Evolutionary conservation across 106 monocot species (phyloP), one percentile per base, ranked within the genome.

Genomic region (Dendrobium officinale): DNA sequence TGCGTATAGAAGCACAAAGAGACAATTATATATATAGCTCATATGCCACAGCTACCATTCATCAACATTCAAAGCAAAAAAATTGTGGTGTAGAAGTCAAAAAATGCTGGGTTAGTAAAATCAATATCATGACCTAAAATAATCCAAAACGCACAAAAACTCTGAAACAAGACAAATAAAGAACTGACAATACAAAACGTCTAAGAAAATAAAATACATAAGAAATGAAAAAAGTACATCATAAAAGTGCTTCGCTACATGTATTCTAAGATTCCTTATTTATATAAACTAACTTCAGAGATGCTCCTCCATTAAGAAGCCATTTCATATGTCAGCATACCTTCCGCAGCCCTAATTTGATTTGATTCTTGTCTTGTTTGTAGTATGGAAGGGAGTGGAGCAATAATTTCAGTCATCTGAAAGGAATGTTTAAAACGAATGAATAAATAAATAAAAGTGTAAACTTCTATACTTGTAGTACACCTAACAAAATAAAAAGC

Each of bases 331-430:
- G 6, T 31, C 66, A 80, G 33, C n/a, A 17, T 61, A 26, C 24
- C 42, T 17, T 44, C 66, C 17, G 9, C 18, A 43, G 26, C 4
- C 3, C 64, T 67, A 27, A 2, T 51, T 79, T 79, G 74, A 47
- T 56, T 22, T 20, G 20, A 43, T 61, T 88, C 88, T 75, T 77
- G 20, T 59, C 24, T 78, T 20, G 81, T 86, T 79, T 86, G 78
- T 20, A 88, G 78, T 16, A 86, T 80, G 27, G 73, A 9, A 19
- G 88, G 88, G 45, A 86, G 78, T 4, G 88, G 86, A 54, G 88
- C 88, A 33, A 61, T 83, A 42, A 88, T 80, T 79, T 81, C 83
- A 41, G 86, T 47, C 48, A 45, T 55, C 88, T 88, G 81, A 27
- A 55, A 73, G 42, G 17, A 29, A 58, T 13, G 58, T n/a, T 41